Base-by-base conservation (phyloP, 192 early-diverging fungal species). In the Spinellus fusiger region DNA sequence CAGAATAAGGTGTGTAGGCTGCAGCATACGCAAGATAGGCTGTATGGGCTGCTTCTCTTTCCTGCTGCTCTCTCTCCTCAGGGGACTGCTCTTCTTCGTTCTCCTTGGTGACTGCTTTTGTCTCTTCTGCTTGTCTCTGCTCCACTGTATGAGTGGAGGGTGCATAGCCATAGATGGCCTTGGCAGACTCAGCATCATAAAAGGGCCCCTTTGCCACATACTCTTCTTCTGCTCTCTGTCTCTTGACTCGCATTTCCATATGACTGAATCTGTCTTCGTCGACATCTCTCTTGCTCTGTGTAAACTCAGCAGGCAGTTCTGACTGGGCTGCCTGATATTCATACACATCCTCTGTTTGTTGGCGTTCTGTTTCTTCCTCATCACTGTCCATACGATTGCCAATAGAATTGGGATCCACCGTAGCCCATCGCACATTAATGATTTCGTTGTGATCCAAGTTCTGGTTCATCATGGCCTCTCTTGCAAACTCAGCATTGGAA, bases 391-490 rank as follows among this genome's bases (percentile, higher is more conserved):
- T 34, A 16, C 59, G 47, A 50, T 61, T 61, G 65, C 54, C 38
- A 35, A 51, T 61, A 7, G 59, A 28, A 25, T 61, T 61, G 1
- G 59, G 59, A 61, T 79, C 78, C 0, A 62, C 75, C 0, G 81
- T 87, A 0, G 92, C 92, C 92, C 92, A 94, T 47, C 92, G 80
- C 18, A 73, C 73, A 44, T 75, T 72, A 5, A 73, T 48, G 56
- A 91, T 84, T 65, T 94, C 92, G 44, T 84, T 82, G 44, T 77
- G 70, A 65, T 94, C 91, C 26, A 94, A 61, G 22, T 84, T 79
- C 49, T 94, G 92, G 35, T 83, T 80, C 49, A 77, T 77, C 92
- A 94, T 94, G 6, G 92, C 92, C 65, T 93, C 92, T 56, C 86
- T 88, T 9, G 91, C 92, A 78, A 94, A 93, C 75, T 94, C 91